Evolutionary conservation across 2,329 filamentous ascomycete species (phyloP).

Genomic region (Colletotrichum tropicale): DNA sequence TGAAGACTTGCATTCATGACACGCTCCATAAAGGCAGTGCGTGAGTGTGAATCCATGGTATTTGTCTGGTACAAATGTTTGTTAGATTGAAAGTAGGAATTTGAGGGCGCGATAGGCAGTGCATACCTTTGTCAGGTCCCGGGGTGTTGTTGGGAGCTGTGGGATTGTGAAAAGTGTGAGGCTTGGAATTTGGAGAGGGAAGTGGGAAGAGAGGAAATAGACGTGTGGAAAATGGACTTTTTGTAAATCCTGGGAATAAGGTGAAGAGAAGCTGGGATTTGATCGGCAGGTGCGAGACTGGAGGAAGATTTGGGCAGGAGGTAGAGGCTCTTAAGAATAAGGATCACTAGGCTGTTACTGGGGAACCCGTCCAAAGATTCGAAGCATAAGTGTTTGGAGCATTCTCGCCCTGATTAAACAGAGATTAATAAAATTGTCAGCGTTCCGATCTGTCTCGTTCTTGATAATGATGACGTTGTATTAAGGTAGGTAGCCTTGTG

Average conservation of each 20-base stretch:
- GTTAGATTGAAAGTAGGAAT: neutral
- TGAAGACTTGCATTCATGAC: neutral
- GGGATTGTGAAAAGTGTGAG: neutral
- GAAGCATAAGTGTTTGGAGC: neutral
- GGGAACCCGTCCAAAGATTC: neutral
- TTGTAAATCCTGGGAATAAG: no score
- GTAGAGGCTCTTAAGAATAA: no score
- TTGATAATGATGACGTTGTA: no score
- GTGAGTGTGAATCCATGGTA: neutral
- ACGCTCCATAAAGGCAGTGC: neutral
- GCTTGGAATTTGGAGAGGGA: neutral
- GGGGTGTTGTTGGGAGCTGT: neutral
- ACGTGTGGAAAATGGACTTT: no score
- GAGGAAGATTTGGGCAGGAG: neutral
- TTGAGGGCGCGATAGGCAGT: neutral
- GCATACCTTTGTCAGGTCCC: neutral
- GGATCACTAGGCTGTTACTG: neutral
- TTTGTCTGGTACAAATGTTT: neutral
- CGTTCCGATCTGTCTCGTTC: no score
- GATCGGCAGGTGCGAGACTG: neutral
- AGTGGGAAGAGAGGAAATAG: neutral
- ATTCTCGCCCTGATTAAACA: no score
- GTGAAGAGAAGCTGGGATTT: neutral
- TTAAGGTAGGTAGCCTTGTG: no score
- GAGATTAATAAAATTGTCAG: no score